A percentile compares a stretch with the other conserved stretches of the same genome.
phyloP scores from a whole-genome alignment of 352 stramenopile species.

The Globisporangium viniferum region DNA sequence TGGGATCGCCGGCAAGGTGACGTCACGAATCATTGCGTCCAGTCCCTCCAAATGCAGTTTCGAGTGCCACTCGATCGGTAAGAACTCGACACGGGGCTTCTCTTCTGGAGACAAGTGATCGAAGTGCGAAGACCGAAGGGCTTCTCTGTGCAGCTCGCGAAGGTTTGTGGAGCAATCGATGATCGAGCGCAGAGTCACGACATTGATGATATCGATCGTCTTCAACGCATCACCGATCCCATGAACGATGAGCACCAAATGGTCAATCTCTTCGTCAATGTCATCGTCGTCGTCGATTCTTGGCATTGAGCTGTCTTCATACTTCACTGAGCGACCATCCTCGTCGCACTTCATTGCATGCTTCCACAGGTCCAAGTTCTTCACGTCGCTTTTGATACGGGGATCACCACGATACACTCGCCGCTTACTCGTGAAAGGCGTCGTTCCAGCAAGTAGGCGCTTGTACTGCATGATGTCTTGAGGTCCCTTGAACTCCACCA shows the following conservation, averaged over 20 bases:
- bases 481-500: slow-evolving; percentile 80
- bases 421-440: slow-evolving; percentile 76
- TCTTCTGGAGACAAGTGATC: slow-evolving; percentile 33
- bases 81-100: slow-evolving; percentile 58
- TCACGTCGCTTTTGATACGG: slow-evolving; percentile 56
- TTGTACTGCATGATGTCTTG: slow-evolving; percentile 86
- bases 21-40: slow-evolving; percentile 64
- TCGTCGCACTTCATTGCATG: slow-evolving; percentile 42
- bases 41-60: slow-evolving; percentile 81
- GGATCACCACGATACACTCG: slow-evolving; percentile 76
- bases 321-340: slow-evolving; percentile 3
- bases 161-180: slow-evolving; percentile 77
- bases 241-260: slow-evolving; percentile 88
- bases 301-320: slow-evolving; percentile 12
- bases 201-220: slow-evolving; percentile 84
- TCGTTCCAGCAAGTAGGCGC: slow-evolving; percentile 66
- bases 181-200: slow-evolving; percentile 78
- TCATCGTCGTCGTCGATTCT: slow-evolving; percentile 58
- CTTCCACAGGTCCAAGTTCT: slow-evolving; percentile 56
- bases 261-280: slow-evolving; percentile 76
- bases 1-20: slow-evolving; percentile 85
- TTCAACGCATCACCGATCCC: slow-evolving; percentile 88
- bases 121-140: slow-evolving; percentile 68
- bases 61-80: slow-evolving; percentile 86
- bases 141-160: slow-evolving; percentile 61